Evolutionary conservation across 352 stramenopile species (phyloP).

Genomic region (Chrysophaeum taylorii): DNA sequence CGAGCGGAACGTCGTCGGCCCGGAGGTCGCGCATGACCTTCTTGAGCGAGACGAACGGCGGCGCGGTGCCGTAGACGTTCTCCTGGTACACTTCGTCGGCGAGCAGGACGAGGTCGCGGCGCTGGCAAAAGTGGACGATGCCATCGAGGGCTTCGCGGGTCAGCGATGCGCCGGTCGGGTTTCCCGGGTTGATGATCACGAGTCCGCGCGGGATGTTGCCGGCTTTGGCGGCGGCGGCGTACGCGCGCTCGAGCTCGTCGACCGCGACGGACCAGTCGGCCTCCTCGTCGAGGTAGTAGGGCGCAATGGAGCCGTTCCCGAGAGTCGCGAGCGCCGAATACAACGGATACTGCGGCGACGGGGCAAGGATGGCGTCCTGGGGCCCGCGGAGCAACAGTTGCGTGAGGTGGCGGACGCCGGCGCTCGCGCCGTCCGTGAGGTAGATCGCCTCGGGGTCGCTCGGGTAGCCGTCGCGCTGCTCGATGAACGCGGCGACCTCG

Average conservation of each 20-base stretch:
- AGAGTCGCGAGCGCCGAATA: constrained; percentile 95
- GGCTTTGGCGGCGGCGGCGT: constrained; percentile 39
- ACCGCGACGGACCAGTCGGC: constrained; percentile 74
- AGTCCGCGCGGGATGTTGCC: constrained; percentile 35
- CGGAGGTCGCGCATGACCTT: constrained; percentile 53
- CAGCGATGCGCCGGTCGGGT: constrained; percentile 87
- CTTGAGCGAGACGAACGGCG: constrained; percentile 85
- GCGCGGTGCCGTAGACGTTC: constrained; percentile 88
- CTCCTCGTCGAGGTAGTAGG: constrained; percentile 95
- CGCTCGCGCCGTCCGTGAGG: constrained; percentile 89
- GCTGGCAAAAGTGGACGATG: constrained; percentile 86
- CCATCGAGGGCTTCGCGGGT: constrained; percentile 72
- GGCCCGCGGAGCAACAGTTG: neutral
- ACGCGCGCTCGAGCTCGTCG: constrained; percentile 71
- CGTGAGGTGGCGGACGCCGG: constrained; percentile 75
- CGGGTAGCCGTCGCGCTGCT: constrained; percentile 51
- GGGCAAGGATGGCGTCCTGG: constrained; percentile 78
- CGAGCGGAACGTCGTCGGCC: constrained; percentile 72
- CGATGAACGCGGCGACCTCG: constrained; percentile 49
- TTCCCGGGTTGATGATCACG: constrained; percentile 99
- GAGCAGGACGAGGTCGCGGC: constrained; percentile 85
- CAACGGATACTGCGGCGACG: constrained; percentile 98
- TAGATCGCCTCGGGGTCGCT: constrained; percentile 87
- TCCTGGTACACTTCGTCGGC: constrained; percentile 99
- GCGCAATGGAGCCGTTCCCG: constrained; percentile 78